A percentile compares a stretch with the other conserved stretches of the same genome.
These are phyloP conservation scores for Dactylellina leptospora DNA, from an alignment of 2,329 filamentous ascomycete genomes.

Conservation along the genomic window DNA sequence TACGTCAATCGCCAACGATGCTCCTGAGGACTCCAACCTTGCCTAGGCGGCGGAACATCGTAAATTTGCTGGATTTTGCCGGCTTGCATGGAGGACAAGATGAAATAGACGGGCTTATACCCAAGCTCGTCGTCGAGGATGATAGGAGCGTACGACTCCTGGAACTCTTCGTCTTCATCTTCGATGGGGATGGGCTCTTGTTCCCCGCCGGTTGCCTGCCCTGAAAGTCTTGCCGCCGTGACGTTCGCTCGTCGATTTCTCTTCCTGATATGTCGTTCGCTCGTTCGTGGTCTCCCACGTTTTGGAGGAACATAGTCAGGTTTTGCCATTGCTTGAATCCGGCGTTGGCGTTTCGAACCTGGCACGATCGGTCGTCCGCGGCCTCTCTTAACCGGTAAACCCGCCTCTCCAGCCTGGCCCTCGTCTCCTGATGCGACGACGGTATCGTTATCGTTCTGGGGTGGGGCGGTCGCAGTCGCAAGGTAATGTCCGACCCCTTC, in stretches of 20 bases:
- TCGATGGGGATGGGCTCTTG: too few relatives aligned
- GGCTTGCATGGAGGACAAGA: slow-evolving; percentile 26
- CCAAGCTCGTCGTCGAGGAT: slow-evolving; percentile 17
- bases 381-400: slow-evolving; percentile 16
- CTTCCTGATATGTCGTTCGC: slow-evolving; percentile 33
- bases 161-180: neutral
- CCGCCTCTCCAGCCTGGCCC: neutral
- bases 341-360: slow-evolving; percentile 42
- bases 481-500: slow-evolving; percentile 2
- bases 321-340: slow-evolving; percentile 46
- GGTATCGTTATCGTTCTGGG: neutral
- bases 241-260: slow-evolving; percentile 20
- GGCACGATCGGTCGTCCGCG: slow-evolving; percentile 49
- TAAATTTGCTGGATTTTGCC: slow-evolving; percentile 40
- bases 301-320: slow-evolving; percentile 49
- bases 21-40: slow-evolving; percentile 27
- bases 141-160: slow-evolving; percentile 9
- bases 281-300: slow-evolving; percentile 42
- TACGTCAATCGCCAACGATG: slow-evolving; percentile 35
- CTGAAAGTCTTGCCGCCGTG: neutral
- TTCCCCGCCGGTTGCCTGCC: neutral
- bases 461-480: neutral
- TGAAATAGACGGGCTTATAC: slow-evolving; percentile 44
- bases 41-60: slow-evolving; percentile 11
- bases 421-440: neutral